Base-by-base conservation (phyloP, 2,329 filamentous ascomycete genomes). In the Calonectria montana region DNA sequence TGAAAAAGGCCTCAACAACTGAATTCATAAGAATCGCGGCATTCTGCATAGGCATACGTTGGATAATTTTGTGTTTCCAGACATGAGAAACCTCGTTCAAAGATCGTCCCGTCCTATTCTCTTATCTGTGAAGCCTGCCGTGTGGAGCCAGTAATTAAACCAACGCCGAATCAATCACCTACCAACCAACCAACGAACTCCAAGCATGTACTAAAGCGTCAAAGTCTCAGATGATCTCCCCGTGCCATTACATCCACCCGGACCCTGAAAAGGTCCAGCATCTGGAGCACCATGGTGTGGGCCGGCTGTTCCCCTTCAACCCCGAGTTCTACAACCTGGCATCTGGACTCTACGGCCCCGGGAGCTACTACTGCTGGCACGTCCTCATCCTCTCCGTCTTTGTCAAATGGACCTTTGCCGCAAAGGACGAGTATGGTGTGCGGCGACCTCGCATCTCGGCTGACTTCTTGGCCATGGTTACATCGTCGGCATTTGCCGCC, bases 181-280 rank as follows among this genome's bases (percentile, higher is more conserved):
- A 35, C 31, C 10, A 35, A 35, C 31, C 10, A 47, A 47, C 43
- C 12, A 47, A 23, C 43, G n/a, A 47, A 47, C 43, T 23, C 27
- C 8, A 27, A 23, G 21, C 47, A 27, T 16, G 4, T 2, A 6
- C 45, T 21, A 50, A 16, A 15, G 23, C 13, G 47, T 25, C 21
- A 10, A 21, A 18, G 12, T 16, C 13, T 18, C 53, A 69, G 29
- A 69, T 69, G 70, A 37, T 62, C 18, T 68, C 70, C 5, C 64
- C 68, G 27, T 72, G 70, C 65, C 64, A 65, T 25, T 72, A 72
- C 21, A 61, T 65, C 25, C 65, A 69, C 39, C 65, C 70, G 2
- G 59, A 72, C 21, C 61, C 57, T 25, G 65, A 65, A 41, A 50
- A 65, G 21, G 29, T 35, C 16, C 15, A 45, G 21, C 31, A 50